Evolutionary conservation across 192 early-diverging fungal species (phyloP), one percentile per base, ranked within the genome.

Genomic region (Linnemannia exigua): DNA sequence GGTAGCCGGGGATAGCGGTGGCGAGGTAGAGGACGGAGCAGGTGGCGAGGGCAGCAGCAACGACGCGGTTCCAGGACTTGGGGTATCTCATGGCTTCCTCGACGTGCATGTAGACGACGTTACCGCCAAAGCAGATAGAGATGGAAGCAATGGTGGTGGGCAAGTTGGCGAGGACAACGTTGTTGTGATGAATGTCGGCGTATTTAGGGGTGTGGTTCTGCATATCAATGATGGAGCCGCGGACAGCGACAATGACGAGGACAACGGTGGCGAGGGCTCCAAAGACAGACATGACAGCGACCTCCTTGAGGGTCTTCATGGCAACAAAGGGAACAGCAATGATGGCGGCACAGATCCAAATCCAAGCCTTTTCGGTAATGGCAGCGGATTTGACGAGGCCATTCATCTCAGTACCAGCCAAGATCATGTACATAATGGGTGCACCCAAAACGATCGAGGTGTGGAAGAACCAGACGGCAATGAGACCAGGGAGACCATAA

Each of bases 91-190:
- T 96, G 52, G 93, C 92, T n/a, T 90, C 91, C 79, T 97, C 95
- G 54, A 97, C 94, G 69, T 96, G 94, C 36, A 96, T 94, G 84
- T 96, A 97, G 15, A 95, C 93, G 11, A 92, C 94, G 69, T 96
- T 95, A 54, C 96, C 96, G n/a, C 94, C 91, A 76, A 93, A 97
- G 81, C 93, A 94, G 87, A 97, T 96, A 20, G 92, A 93, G 79
- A 97, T 94, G 1, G 95, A 95, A 2, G 94, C 94, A 9, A 97
- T 76, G 0, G 95, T 94, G 9, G 92, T 91, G 33, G 96, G 95
- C 67, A 97, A 90, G 72, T 92, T 92, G n/a, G 89, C 87, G 68
- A 92, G 92, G 37, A 93, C 91, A 17, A 96, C 92, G 46, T 76
- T 77, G 44, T 84, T 75, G 77, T 95, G 92, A 8, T 72, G 16